Evolutionary conservation across 352 stramenopile species (phyloP).

Genomic region (Achlya hypogyna): DNA sequence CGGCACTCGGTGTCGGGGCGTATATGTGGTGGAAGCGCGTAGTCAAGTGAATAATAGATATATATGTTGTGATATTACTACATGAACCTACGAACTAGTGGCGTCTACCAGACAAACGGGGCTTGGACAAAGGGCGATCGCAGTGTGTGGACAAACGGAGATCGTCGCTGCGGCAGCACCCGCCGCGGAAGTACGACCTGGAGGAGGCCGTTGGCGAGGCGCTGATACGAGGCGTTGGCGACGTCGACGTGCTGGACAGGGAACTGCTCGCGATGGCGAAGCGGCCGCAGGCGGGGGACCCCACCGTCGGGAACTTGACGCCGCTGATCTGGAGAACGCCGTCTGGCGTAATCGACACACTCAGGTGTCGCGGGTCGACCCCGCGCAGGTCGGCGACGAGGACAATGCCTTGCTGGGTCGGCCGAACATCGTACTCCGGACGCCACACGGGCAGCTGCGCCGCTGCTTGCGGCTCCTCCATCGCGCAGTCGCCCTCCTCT

Average conservation of each 20-base stretch:
- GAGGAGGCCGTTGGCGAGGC: background rate
- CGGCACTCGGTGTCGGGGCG: background rate
- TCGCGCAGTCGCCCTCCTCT: background rate
- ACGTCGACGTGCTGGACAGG: background rate
- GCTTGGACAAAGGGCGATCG: background rate
- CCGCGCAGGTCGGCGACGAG: conserved; percentile 2
- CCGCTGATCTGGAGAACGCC: background rate
- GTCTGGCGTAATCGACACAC: background rate
- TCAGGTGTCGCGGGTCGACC: background rate
- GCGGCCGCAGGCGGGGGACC: background rate
- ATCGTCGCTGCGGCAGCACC: background rate
- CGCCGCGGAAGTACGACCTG: background rate
- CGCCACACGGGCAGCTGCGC: background rate
- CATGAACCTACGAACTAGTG: background rate
- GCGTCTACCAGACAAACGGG: background rate
- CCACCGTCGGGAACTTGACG: background rate
- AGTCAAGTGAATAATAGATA: background rate
- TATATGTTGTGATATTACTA: background rate
- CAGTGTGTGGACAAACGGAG: too few relatives aligned
- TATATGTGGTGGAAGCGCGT: background rate
- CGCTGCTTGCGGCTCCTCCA: background rate
- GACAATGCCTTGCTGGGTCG: background rate
- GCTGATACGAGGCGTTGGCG: background rate
- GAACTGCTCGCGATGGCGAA: conserved; percentile 1
- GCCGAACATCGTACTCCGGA: background rate